Percentiles rank a stretch among this genome's conserved stretches.
Evolutionary conservation across 192 early-diverging fungal species (phyloP).

Genomic region (Radiomyces spectabilis): DNA sequence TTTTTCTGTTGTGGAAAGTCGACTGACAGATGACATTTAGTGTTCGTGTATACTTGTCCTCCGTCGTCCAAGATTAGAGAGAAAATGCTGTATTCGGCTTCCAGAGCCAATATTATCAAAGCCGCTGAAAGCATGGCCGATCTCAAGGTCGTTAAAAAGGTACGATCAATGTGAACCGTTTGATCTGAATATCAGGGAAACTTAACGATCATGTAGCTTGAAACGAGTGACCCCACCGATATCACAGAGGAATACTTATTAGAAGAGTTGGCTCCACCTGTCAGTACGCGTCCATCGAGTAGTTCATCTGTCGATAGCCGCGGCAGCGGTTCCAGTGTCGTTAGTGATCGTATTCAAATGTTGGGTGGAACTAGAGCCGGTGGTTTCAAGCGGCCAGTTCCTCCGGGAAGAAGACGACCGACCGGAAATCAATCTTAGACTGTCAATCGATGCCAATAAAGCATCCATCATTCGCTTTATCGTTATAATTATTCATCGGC

Average conservation of each 20-base stretch:
- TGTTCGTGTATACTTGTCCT: slow-evolving; percentile 90
- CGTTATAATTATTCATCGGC: too few species aligned
- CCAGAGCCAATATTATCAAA: slow-evolving; percentile 50
- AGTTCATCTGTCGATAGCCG: not conserved
- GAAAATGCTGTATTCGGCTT: slow-evolving; percentile 88
- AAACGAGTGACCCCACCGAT: slow-evolving; percentile 55
- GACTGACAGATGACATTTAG: too few species aligned
- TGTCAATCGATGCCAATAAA: not conserved
- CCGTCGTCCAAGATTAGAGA: slow-evolving; percentile 72
- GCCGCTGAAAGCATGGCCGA: slow-evolving; percentile 45
- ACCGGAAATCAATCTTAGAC: slow-evolving; percentile 3
- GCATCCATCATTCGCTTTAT: too few species aligned
- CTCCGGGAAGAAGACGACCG: slow-evolving; percentile 28
- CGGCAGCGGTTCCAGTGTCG: slow-evolving; percentile 3
- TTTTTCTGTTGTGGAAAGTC: too few species aligned
- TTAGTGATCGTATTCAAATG: slow-evolving; percentile 27
- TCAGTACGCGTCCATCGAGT: slow-evolving; percentile 37
- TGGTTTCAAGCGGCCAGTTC: slow-evolving; percentile 24
- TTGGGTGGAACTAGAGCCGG: slow-evolving; percentile 18
- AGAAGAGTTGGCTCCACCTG: too few species aligned
- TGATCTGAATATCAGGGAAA: not conserved
- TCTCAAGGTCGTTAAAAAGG: slow-evolving; percentile 55
- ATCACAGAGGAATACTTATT: slow-evolving; percentile 44
- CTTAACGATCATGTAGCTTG: slow-evolving; percentile 22
- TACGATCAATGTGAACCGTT: slow-evolving; percentile 1